phyloP scores from a whole-genome alignment of 2,329 filamentous ascomycete species.

The Zymoseptoria tritici region DNA sequence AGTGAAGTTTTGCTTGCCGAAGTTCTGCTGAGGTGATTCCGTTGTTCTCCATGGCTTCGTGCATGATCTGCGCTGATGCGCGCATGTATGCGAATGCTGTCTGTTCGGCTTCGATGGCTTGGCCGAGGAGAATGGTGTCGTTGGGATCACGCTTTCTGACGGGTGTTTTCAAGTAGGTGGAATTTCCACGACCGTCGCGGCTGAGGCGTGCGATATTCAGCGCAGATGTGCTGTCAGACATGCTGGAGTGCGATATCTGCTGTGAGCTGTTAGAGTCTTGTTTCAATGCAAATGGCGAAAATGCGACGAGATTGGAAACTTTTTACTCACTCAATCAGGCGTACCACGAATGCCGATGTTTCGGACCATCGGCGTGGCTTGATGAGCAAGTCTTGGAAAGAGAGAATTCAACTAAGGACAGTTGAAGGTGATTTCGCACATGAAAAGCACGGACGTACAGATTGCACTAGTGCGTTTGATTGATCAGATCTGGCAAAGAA shows the following conservation, averaged over 20 bases:
- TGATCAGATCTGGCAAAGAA: not conserved
- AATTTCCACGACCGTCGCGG: not conserved
- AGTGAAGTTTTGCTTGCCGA: not conserved
- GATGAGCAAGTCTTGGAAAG: not conserved
- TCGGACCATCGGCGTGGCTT: not conserved
- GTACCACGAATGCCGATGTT: not conserved
- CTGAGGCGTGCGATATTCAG: not conserved
- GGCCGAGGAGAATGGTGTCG: not conserved
- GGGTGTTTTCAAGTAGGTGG: not conserved
- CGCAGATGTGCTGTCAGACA: not conserved
- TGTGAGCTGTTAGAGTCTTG: not conserved
- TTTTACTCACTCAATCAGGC: not conserved
- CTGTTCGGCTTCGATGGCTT: not conserved
- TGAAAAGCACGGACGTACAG: not conserved
- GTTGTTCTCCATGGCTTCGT: not conserved
- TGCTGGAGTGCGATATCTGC: not conserved
- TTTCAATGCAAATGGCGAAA: not conserved
- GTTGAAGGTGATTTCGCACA: not conserved
- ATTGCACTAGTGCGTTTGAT: not conserved
- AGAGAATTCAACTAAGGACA: not conserved
- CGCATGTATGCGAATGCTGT: not conserved
- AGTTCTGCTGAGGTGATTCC: not conserved
- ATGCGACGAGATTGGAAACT: not conserved
- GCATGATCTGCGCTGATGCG: not conserved
- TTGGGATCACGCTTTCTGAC: not conserved